Percentiles rank a stretch among this genome's conserved stretches.
These are phyloP conservation scores for Rosa multiflora DNA, from an alignment of 306 rosid species.

Conservation along the genomic window DNA sequence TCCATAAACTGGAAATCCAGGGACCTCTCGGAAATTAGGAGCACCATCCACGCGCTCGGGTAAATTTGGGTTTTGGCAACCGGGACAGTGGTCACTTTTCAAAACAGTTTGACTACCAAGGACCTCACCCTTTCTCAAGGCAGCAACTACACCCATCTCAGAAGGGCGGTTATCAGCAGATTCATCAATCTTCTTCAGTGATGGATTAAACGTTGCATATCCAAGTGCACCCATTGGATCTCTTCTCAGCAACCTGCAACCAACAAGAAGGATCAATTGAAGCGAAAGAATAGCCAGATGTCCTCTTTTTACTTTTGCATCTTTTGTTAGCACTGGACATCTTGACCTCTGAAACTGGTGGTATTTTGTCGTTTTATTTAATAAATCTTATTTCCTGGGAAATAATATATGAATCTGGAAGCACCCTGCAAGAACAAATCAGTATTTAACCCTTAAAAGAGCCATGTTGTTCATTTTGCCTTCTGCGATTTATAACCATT, in stretches of 20 bases:
- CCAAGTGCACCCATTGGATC: constrained; percentile 98
- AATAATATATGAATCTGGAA: not conserved
- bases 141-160: constrained; percentile 90
- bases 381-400: not conserved
- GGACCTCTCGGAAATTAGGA: constrained; percentile 88
- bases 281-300: constrained; percentile 19
- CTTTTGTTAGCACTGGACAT: not conserved
- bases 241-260: constrained; percentile 77
- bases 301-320: not conserved
- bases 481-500: not conserved
- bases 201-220: constrained; percentile 65
- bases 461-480: not conserved
- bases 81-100: constrained; percentile 92
- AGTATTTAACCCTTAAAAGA: not conserved
- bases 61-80: constrained; percentile 67
- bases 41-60: constrained; percentile 89
- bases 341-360: not conserved
- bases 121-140: constrained; percentile 84
- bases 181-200: constrained; percentile 66
- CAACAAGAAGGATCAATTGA: constrained; percentile 25
- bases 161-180: constrained; percentile 73
- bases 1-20: constrained; percentile 94
- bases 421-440: not conserved
- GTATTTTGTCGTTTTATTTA: not conserved
- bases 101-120: constrained; percentile 90